phyloP scores from a whole-genome alignment of 306 rosid genomes.

The Castanea crenata region DNA sequence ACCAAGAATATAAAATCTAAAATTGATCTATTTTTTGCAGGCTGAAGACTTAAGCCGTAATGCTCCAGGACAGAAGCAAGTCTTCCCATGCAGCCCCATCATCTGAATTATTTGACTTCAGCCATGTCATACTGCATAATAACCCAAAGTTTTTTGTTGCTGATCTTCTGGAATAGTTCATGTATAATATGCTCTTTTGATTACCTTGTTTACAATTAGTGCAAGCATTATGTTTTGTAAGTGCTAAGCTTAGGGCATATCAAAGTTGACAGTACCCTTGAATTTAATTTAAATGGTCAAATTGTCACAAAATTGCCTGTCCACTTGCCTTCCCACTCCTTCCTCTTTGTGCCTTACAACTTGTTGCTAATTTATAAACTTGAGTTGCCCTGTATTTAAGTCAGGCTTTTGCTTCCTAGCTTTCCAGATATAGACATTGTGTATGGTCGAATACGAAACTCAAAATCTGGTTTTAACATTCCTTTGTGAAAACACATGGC shows the following conservation, averaged over 20 bases:
- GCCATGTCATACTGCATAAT: slow-evolving; percentile 1
- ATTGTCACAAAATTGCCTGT: not conserved
- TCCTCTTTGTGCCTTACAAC: not conserved
- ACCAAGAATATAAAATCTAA: not conserved
- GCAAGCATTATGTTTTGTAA: not conserved
- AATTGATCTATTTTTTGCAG: slow-evolving; percentile 14
- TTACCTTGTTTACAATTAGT: not conserved
- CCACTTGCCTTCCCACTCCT: no score
- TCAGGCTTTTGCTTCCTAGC: not conserved
- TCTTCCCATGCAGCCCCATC: not conserved
- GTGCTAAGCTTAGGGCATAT: not conserved
- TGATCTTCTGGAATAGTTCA: not conserved
- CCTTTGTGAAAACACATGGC: no score
- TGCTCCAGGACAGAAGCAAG: slow-evolving; percentile 8
- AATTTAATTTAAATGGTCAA: not conserved
- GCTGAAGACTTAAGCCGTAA: slow-evolving; percentile 11
- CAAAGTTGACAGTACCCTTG: not conserved
- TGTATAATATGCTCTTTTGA: not conserved
- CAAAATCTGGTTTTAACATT: no score
- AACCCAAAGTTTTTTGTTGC: slow-evolving; percentile 7
- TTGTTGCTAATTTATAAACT: not conserved
- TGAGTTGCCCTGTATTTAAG: not conserved
- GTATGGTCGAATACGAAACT: no score
- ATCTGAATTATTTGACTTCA: slow-evolving; percentile 16
- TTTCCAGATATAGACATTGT: no score